phyloP scores from a whole-genome alignment of 805 yeast species.

The Starmerella gropengiesseri region DNA sequence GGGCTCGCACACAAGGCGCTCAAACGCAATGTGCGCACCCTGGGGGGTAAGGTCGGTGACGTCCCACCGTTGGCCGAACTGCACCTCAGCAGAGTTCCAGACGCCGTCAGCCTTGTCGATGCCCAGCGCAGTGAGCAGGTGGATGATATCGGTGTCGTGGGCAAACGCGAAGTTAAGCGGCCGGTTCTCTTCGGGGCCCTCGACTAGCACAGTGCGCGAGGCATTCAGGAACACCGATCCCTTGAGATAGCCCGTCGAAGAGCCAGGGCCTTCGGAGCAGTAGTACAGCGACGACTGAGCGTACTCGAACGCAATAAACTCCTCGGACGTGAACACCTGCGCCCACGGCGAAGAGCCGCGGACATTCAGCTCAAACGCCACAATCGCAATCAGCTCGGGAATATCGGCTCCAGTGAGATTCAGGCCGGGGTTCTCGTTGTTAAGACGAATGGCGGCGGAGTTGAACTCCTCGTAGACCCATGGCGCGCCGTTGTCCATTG shows the following conservation, averaged over 20 bases:
- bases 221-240: slow-evolving; percentile 44
- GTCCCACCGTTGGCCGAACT: slow-evolving; percentile 40
- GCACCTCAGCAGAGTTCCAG: slow-evolving; percentile 35
- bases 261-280: slow-evolving; percentile 28
- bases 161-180: slow-evolving; percentile 40
- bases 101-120: slow-evolving; percentile 30
- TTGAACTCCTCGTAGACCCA: slow-evolving; percentile 20
- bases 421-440: slow-evolving; percentile 27
- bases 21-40: slow-evolving; percentile 28
- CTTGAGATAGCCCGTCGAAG: slow-evolving; percentile 25
- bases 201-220: slow-evolving; percentile 36
- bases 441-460: slow-evolving; percentile 23
- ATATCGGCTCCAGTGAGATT: slow-evolving; percentile 35
- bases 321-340: slow-evolving; percentile 28
- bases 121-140: slow-evolving; percentile 41
- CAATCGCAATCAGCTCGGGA: slow-evolving; percentile 33
- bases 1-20: slow-evolving; percentile 33
- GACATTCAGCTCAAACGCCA: slow-evolving; percentile 43
- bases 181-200: slow-evolving; percentile 30
- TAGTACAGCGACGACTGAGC: slow-evolving; percentile 23
- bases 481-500: slow-evolving; percentile 4
- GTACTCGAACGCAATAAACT: slow-evolving; percentile 26
- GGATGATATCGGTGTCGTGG: slow-evolving; percentile 49
- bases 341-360: slow-evolving; percentile 37
- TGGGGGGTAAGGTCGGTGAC: slow-evolving; percentile 33